A percentile compares a stretch with the other conserved stretches of the same genome.
These are phyloP conservation scores for Coemansia sp. DNA, from an alignment of 371 early-diverging fungal species.

Conservation along the genomic window DNA sequence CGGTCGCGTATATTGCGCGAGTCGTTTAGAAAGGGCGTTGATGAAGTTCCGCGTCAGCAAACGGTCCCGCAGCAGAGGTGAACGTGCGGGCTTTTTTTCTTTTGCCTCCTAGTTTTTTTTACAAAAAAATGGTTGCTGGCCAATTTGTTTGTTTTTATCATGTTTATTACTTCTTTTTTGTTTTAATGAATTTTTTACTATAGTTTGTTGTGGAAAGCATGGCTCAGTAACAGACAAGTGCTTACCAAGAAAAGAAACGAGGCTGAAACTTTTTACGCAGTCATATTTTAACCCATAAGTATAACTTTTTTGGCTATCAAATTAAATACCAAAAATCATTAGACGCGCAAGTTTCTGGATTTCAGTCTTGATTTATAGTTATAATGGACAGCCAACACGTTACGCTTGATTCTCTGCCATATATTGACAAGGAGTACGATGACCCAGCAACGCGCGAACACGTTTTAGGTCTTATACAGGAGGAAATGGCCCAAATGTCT, in stretches of 20 bases:
- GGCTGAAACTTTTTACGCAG: too few species aligned
- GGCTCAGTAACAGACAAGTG: too few species aligned
- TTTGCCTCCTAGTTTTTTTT: not conserved
- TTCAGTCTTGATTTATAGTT: not conserved
- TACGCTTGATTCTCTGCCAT: conserved; percentile 46
- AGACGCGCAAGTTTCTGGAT: too few species aligned
- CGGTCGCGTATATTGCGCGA: conserved; percentile 31
- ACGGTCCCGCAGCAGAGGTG: conserved; percentile 36
- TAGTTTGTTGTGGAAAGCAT: too few species aligned
- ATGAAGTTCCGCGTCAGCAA: conserved; percentile 22
- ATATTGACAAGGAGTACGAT: conserved; percentile 53
- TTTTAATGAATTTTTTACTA: not conserved
- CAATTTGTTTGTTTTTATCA: not conserved
- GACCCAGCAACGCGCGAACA: conserved; percentile 43
- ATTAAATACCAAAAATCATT: too few species aligned
- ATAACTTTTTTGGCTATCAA: too few species aligned
- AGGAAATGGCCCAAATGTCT: conserved; percentile 68
- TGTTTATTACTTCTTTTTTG: conserved; percentile 4
- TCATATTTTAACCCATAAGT: too few species aligned
- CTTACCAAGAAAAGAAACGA: too few species aligned
- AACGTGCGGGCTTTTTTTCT: conserved; percentile 4
- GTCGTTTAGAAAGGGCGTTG: conserved; percentile 17
- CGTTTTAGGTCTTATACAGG: conserved; percentile 66
- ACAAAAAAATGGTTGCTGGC: not conserved
- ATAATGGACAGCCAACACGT: conserved; percentile 6